Evolutionary conservation across 208 protist species (phyloP), one percentile per base, ranked within the genome.

Genomic region (Acanthamoeba lenticulata): DNA sequence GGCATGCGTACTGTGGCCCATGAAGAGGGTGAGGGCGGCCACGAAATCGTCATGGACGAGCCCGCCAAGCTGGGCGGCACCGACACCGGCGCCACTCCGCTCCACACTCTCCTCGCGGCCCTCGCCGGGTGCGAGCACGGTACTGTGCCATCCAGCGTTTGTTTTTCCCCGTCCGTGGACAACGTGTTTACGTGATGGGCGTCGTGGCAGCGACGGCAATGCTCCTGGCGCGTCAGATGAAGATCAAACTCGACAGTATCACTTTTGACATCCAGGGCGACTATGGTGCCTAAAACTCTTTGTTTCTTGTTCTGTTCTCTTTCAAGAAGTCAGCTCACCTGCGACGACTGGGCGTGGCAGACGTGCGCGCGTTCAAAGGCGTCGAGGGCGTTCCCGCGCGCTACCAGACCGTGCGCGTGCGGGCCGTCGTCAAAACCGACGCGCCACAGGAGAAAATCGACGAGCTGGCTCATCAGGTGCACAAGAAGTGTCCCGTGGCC

Each of bases 111-210:
- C 27, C 38, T 86, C 24, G 77, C 77, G 32, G n/a, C 77, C 27
- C 77, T 86, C 57, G 77, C 77, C 9, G 77, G 77, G 42, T 86
- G 77, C 44, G 77, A 86, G 44, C 77, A 86, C 9, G 77, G 77
- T 86, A 57, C 6, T n/a, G n/a, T n/a, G n/a, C n/a, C n/a, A n/a
- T n/a, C 0, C 60, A 62, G 15, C 9, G 9, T 52, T 15, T 52
- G 9, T 52, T 15, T 52, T 15, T 52, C 47, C 15, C 55, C 29
- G 21, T n/a, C 21, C 24, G 2, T 62, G 24, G 55, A n/a, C n/a
- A n/a, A n/a, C n/a, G n/a, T n/a, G n/a, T n/a, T n/a, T n/a, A n/a
- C n/a, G n/a, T n/a, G n/a, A n/a, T n/a, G n/a, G n/a, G n/a, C n/a
- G n/a, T 36, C 6, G 60, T 29, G 1, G 11, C 69, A 79, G 69